Conservation (phyloP, 1,284 basidiomycete genomes). For the Cystobasidium slooffiae region DNA sequence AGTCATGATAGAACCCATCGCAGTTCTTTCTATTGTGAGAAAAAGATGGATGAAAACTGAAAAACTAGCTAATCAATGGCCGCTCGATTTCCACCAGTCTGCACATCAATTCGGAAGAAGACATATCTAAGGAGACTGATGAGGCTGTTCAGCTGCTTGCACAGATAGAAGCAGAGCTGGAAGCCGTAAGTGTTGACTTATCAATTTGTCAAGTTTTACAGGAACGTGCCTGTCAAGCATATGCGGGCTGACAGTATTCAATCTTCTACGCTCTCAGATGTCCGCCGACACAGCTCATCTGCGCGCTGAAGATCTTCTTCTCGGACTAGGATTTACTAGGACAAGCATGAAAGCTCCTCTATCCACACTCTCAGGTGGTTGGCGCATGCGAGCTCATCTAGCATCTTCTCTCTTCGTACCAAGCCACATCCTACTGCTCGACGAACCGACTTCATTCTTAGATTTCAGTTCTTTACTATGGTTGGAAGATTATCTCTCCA, state of each 20-base stretch:
- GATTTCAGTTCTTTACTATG: conserved; percentile 33
- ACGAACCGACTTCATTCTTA: conserved; percentile 61
- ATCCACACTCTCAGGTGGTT: conserved; percentile 68
- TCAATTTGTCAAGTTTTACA: too few species aligned
- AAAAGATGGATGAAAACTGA: neutral
- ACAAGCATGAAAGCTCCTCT: conserved; percentile 63
- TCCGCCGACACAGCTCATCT: conserved; percentile 62
- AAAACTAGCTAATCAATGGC: neutral
- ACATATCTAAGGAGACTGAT: conserved; percentile 6
- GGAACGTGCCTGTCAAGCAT: too few species aligned
- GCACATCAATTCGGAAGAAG: neutral
- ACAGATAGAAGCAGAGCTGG: conserved; percentile 59
- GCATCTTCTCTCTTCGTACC: conserved; percentile 60
- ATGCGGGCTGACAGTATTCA: neutral
- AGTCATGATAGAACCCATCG: conserved; percentile 25
- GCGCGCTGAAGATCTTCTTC: conserved; percentile 65
- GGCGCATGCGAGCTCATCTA: conserved; percentile 66
- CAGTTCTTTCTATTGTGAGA: neutral
- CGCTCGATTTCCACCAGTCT: neutral
- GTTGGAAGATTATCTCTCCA: conserved; percentile 64
- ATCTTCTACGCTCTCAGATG: conserved; percentile 50
- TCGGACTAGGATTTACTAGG: conserved; percentile 68
- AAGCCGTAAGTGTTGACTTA: conserved; percentile 57
- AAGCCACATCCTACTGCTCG: conserved; percentile 59
- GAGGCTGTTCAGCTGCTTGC: conserved; percentile 57